Conservation (phyloP, 495 filamentous ascomycete species). For the Xylaria scruposa region DNA sequence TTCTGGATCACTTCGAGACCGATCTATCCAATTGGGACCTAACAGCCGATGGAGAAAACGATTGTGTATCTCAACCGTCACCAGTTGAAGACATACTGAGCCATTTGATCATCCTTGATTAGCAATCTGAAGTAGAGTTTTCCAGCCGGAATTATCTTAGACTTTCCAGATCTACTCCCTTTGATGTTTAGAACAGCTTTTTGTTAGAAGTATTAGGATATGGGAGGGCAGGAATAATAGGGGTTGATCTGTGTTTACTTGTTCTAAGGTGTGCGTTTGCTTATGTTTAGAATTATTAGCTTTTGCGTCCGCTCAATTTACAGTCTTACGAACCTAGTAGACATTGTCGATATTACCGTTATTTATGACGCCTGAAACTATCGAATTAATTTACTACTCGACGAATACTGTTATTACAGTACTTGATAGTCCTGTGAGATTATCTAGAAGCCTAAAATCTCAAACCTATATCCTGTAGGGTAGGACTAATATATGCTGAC, state of each 20-base stretch:
- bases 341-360: no score
- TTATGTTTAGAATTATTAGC: background rate
- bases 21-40: background rate
- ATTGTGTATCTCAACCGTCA: background rate
- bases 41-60: background rate
- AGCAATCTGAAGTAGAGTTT: conserved; percentile 33
- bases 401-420: no score
- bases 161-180: background rate
- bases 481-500: no score
- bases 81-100: background rate
- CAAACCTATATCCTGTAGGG: no score
- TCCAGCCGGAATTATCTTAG: no score
- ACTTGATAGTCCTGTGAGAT: no score
- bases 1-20: conserved; percentile 4
- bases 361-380: no score
- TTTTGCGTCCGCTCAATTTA: background rate
- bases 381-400: background rate
- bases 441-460: no score
- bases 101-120: background rate
- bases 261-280: background rate
- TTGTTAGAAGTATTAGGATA: background rate
- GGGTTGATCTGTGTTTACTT: background rate
- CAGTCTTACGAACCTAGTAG: background rate
- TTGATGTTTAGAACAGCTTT: no score
- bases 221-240: background rate